Base-by-base conservation (phyloP, 805 yeast species). In the Pichia californica region DNA sequence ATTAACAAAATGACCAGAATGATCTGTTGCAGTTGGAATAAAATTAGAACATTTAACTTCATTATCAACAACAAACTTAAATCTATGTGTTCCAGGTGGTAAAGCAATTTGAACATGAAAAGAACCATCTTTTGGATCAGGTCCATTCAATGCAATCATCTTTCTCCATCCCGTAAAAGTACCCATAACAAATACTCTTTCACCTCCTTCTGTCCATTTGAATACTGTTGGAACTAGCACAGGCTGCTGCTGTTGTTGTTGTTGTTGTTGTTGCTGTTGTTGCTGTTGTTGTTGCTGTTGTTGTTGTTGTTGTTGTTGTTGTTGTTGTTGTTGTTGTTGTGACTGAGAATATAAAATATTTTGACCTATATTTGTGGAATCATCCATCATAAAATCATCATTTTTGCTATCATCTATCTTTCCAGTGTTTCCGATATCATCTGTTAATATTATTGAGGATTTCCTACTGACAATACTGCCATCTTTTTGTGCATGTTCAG, bases 121-220 rank as follows among this genome's bases (percentile, higher is more conserved):
- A 31, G 71, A 69, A 19, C 73, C 72, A 52, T 79, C 71, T 13
- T 63, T 64, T 9, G 68, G 65, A n/a, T 66, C 78, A 9, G 68
- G 68, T 55, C 69, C 64, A 62, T 76, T 62, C 54, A 93, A 68
- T 31, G 95, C 95, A 57, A 91, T 89, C 98, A 93, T 91, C 64
- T 89, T 91, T 52, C 96, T 73, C 98, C 99, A 93, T 4, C 96
- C 96, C 0, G 99, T 93, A 65, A 91, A 91, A 1, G 97, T 85
- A 39, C 99, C 99, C 29, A 97, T 93, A 13, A 91, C 96, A 61
- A 88, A 93, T 2, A 93, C 98, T 55, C 85, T 85, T 39, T 77
- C 77, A 48, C 99, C 99, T n/a, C 98, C 98, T 63, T 91, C 96
- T 15, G 79, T 81, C 99, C 99, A 91, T 51, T 78, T 79, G 45